Evolutionary conservation across 441 rosid species (phyloP).

Genomic region (Jatropha multifida): DNA sequence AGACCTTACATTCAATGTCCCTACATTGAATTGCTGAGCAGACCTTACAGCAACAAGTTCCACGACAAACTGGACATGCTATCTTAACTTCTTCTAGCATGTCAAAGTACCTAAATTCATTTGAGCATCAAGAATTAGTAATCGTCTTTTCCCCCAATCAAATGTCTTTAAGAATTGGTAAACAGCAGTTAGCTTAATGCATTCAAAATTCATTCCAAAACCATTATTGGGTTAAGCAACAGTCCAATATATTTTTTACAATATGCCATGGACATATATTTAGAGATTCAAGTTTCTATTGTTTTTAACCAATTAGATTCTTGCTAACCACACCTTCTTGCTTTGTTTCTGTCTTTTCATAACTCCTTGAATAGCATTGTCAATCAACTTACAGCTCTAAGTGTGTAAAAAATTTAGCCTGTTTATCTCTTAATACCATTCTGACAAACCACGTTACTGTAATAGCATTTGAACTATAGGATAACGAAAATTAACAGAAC

Average conservation of each 20-base stretch:
- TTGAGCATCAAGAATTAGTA: constrained; percentile 19
- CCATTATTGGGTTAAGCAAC: neutral
- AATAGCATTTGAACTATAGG: neutral
- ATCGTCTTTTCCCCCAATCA: constrained; percentile 9
- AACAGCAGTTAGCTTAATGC: constrained; percentile 10
- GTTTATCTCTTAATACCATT: neutral
- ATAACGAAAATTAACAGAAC: neutral
- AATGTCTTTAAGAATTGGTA: neutral
- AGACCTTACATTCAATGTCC: constrained; percentile 81
- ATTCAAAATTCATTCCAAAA: neutral
- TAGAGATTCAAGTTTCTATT: neutral
- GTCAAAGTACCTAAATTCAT: constrained; percentile 54
- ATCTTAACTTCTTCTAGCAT: constrained; percentile 69
- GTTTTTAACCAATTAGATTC: neutral
- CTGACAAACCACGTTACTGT: constrained; percentile 6
- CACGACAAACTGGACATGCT: constrained; percentile 84
- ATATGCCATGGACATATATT: neutral
- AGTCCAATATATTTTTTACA: neutral
- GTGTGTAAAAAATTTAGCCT: neutral
- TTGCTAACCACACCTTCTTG: neutral
- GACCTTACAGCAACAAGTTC: constrained; percentile 76
- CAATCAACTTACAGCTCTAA: neutral
- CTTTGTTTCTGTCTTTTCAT: neutral
- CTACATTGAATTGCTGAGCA: constrained; percentile 58
- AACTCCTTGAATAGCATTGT: neutral